These are phyloP conservation scores for Stachybotrys echinatus DNA, from an alignment of 2,329 filamentous ascomycete genomes.

Conservation along the genomic window DNA sequence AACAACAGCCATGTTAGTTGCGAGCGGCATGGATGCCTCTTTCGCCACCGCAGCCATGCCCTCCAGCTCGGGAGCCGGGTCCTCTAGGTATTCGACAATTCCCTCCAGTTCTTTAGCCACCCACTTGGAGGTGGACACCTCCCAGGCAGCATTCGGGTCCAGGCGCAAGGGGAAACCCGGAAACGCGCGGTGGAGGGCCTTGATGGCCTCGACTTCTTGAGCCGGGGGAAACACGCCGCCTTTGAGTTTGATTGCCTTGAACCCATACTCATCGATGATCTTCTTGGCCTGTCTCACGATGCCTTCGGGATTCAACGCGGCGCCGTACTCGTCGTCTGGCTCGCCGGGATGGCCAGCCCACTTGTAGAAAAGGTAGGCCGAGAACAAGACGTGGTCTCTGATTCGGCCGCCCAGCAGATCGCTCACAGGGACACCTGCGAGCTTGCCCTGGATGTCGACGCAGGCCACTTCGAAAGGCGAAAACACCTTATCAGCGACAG, in stretches of 20 bases:
- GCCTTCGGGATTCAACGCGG: constrained; percentile 27
- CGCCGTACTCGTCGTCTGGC: constrained; percentile 32
- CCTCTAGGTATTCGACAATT: constrained; percentile 33
- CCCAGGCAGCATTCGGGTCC: constrained; percentile 33
- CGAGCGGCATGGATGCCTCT: constrained; percentile 33
- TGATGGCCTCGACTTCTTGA: constrained; percentile 32
- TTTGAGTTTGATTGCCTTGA: constrained; percentile 37
- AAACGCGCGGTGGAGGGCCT: constrained; percentile 29
- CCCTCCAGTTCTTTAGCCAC: constrained; percentile 29
- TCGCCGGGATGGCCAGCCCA: constrained; percentile 34
- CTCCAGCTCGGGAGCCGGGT: constrained; percentile 32
- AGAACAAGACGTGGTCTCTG: constrained; percentile 33
- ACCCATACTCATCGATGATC: constrained; percentile 35
- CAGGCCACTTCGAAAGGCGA: constrained; percentile 37
- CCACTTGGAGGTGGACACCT: constrained; percentile 31
- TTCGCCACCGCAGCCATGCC: constrained; percentile 37
- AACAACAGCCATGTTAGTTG: constrained; percentile 38
- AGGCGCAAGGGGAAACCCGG: constrained; percentile 28
- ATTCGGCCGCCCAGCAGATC: constrained; percentile 33
- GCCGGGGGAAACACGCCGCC: constrained; percentile 34
- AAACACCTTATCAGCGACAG: constrained; percentile 33
- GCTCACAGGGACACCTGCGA: constrained; percentile 31
- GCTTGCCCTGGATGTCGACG: constrained; percentile 34
- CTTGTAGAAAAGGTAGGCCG: constrained; percentile 38
- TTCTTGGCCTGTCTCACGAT: constrained; percentile 27